phyloP scores from a whole-genome alignment of 352 stramenopile genomes.

The Phytophthora lateralis region DNA sequence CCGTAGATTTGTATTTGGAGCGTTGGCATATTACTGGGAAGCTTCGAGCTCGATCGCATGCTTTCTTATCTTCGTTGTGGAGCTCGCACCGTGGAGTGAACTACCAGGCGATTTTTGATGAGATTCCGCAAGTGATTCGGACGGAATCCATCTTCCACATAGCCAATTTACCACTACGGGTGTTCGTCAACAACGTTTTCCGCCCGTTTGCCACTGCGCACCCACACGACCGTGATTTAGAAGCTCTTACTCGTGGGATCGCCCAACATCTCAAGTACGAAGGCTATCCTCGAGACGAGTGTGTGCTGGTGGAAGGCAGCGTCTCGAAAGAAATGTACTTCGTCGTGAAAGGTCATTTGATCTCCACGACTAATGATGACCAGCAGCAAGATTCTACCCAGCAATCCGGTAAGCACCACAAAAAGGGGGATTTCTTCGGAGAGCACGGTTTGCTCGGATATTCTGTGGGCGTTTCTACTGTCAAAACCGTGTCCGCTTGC shows the following conservation, averaged over 20 bases:
- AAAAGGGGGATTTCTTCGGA: constrained; percentile 63
- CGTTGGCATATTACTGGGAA: constrained; percentile 47
- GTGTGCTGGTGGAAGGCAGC: constrained; percentile 62
- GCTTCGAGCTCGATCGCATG: constrained; percentile 46
- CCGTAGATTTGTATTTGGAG: constrained; percentile 53
- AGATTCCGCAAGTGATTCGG: constrained; percentile 54
- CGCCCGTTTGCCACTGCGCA: constrained; percentile 40
- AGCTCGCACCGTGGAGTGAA: constrained; percentile 63
- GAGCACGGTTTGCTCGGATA: constrained; percentile 65
- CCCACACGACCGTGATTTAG: constrained; percentile 37
- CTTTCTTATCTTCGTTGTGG: constrained; percentile 62
- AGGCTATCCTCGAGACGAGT: constrained; percentile 68
- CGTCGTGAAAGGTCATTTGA: constrained; percentile 58
- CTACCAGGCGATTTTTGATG: constrained; percentile 62
- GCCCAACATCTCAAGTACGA: constrained; percentile 64
- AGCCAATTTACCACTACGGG: constrained; percentile 39
- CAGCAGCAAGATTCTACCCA: neutral
- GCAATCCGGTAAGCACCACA: constrained; percentile 22
- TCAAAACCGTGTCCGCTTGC: constrained; percentile 34
- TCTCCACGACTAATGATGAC: constrained; percentile 27
- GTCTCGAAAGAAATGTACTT: constrained; percentile 79
- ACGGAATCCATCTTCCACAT: constrained; percentile 59
- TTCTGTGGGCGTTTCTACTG: constrained; percentile 42
- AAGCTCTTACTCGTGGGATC: constrained; percentile 40
- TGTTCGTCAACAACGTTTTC: constrained; percentile 52